Evolutionary conservation across 2,329 filamentous ascomycete genomes (phyloP), one percentile per base, ranked within the genome.

Genomic region (Fusarium metavorans): DNA sequence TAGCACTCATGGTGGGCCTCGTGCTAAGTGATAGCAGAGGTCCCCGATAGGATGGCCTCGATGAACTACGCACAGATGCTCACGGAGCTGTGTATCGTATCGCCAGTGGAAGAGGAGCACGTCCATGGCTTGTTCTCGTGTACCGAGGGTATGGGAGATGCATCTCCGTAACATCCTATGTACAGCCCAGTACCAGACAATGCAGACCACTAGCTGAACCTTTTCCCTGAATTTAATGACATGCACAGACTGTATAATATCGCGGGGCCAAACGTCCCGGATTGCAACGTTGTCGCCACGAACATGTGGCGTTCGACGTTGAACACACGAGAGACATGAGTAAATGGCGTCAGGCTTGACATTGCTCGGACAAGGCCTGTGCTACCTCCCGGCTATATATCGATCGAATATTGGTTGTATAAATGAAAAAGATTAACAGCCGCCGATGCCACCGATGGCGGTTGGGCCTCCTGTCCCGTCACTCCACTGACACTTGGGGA

Each of bases 211-310:
- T 52, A 52, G 48, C 25, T 52, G 48, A 52, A 52, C 25, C 48
- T 52, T 32, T 30, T 50, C 25, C 45, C 45, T 50, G 14, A 10
- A 50, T 30, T 27, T 27, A 35, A 56, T 34, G 52, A n/a, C 20
- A 39, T 39, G 35, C 57, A 41, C 23, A 27, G 57, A 32, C 57
- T 60, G n/a, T 14, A n/a, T 20, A 27, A n/a, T 37, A 27, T 23
- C 37, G 13, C 27, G 13, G 35, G 50, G 43, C 35, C 39, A 25
- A 59, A 30, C 43, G 43, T 48, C 23, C 8, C 37, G 37, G 34
- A 37, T 43, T 45, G 23, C 37, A 72, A 69, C 20, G 37, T 41
- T 69, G 32, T 70, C 56, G 66, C 66, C 61, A 75, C 56, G 54
- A 64, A 67, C 68, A 32, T 56, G 65, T 75, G 62, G 62, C 48